Conservation (phyloP, 306 rosid species). For the Cyclanthera cordifolia region DNA sequence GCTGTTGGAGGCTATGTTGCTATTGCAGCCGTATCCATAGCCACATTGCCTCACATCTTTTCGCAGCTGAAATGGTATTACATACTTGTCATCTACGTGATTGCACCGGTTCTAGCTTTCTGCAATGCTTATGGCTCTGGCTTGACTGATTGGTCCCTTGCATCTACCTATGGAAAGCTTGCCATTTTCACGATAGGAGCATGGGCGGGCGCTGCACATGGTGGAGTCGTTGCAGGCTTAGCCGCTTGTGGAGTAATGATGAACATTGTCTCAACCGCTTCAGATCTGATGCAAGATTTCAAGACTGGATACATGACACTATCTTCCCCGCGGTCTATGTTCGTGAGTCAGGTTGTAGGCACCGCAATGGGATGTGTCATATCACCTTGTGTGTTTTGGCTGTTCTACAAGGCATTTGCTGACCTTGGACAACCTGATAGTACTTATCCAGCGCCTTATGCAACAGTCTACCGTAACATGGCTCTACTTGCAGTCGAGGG, state of each 20-base stretch:
- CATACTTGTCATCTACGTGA: constrained; percentile 59
- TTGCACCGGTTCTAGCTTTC: constrained; percentile 86
- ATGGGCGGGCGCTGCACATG: constrained; percentile 43
- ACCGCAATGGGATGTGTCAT: constrained; percentile 93
- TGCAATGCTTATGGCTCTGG: constrained; percentile 87
- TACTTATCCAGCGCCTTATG: constrained; percentile 77
- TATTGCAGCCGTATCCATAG: constrained; percentile 53
- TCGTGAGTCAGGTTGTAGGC: constrained; percentile 72
- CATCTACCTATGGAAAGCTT: constrained; percentile 79
- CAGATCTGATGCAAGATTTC: constrained; percentile 98
- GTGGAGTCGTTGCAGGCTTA: constrained; percentile 82
- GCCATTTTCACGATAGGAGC: constrained; percentile 77
- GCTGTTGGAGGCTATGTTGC: constrained; percentile 69
- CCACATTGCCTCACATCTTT: constrained; percentile 61
- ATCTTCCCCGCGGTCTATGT: constrained; percentile 85
- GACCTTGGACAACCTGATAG: constrained; percentile 64
- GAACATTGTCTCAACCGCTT: constrained; percentile 80
- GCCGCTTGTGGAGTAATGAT: constrained; percentile 82
- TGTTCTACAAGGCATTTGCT: constrained; percentile 85
- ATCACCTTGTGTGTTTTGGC: constrained; percentile 93
- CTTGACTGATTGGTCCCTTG: constrained; percentile 67
- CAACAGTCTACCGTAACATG: constrained; percentile 77
- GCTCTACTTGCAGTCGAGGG: constrained; percentile 76
- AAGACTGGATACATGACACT: constrained; percentile 90
- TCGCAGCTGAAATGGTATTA: constrained; percentile 90